Evolutionary conservation across 2,329 filamentous ascomycete genomes (phyloP).

Genomic region (Iodosphaeria phyllophila): DNA sequence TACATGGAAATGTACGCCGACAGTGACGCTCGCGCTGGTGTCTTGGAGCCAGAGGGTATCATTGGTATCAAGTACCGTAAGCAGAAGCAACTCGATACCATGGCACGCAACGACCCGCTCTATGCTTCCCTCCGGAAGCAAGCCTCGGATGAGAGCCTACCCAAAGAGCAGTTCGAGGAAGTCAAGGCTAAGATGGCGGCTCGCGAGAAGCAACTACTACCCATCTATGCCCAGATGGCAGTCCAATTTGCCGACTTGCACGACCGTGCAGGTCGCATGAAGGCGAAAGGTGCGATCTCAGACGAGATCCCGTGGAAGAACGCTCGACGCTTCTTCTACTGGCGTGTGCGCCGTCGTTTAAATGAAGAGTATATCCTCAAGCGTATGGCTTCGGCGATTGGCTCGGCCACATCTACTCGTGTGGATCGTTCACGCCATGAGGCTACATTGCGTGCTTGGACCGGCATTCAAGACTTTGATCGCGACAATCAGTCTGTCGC

Average conservation of each 20-base stretch:
- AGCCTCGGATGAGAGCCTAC: constrained; percentile 46
- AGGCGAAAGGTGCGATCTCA: constrained; percentile 90
- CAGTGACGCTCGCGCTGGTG: constrained; percentile 83
- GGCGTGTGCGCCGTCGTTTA: constrained; percentile 88
- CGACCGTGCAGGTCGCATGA: constrained; percentile 92
- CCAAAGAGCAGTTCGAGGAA: constrained; percentile 53
- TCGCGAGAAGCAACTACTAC: constrained; percentile 76
- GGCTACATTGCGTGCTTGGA: constrained; percentile 67
- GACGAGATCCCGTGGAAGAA: constrained; percentile 70
- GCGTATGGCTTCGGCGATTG: constrained; percentile 44
- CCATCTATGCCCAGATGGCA: constrained; percentile 89
- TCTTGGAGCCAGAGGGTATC: constrained; percentile 94
- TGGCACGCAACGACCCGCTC: constrained; percentile 75
- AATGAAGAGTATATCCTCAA: constrained; percentile 96
- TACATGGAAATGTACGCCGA: constrained; percentile 99
- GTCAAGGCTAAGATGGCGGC: constrained; percentile 71
- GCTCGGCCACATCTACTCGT: no score
- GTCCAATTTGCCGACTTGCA: constrained; percentile 94
- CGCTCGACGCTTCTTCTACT: constrained; percentile 96
- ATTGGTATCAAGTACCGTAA: constrained; percentile 97
- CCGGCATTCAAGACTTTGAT: constrained; percentile 56
- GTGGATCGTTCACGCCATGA: constrained; percentile 36
- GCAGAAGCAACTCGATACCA: constrained; percentile 93
- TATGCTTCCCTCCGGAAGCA: constrained; percentile 75
- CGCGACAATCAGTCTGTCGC: constrained; percentile 69